Evolutionary conservation across 257 asterid genomes (phyloP).

Genomic region (Orobanche coerulescens): DNA sequence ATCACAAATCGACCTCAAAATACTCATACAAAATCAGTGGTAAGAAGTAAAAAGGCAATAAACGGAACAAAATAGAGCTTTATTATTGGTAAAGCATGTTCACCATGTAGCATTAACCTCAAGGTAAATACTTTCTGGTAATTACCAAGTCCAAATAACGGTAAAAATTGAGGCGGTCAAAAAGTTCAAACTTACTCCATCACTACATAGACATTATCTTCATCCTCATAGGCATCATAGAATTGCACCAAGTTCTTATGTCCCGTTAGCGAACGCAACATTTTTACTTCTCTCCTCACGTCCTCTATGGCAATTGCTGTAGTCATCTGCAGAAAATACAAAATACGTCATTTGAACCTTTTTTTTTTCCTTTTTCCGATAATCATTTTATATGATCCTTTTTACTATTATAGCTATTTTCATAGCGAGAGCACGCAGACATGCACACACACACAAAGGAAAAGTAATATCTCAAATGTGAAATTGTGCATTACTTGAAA

Average conservation of each 20-base stretch:
- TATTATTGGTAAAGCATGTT: neutral
- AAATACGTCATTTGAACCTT: neutral
- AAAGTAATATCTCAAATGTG: neutral
- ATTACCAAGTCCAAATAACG: too few species aligned
- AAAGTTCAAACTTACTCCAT: conserved; percentile 50
- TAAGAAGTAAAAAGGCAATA: neutral
- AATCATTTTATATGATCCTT: neutral
- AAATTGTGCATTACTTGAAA: neutral
- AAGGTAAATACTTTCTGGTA: too few species aligned
- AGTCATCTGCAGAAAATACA: conserved; percentile 39
- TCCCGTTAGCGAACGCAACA: conserved; percentile 42
- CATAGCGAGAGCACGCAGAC: too few species aligned
- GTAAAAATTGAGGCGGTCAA: too few species aligned
- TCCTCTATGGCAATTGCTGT: conserved; percentile 54
- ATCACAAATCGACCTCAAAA: neutral
- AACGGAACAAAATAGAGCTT: neutral
- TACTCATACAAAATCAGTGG: neutral
- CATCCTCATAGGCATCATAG: conserved; percentile 54
- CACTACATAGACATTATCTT: conserved; percentile 43
- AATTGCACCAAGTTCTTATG: conserved; percentile 48
- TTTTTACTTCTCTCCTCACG: conserved; percentile 53
- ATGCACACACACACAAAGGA: too few species aligned
- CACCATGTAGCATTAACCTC: too few species aligned
- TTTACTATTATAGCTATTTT: too few species aligned
- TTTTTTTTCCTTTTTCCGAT: neutral